These are phyloP conservation scores for Avena insularis DNA, from an alignment of 176 grass and related monocot species.

Conservation along the genomic window DNA sequence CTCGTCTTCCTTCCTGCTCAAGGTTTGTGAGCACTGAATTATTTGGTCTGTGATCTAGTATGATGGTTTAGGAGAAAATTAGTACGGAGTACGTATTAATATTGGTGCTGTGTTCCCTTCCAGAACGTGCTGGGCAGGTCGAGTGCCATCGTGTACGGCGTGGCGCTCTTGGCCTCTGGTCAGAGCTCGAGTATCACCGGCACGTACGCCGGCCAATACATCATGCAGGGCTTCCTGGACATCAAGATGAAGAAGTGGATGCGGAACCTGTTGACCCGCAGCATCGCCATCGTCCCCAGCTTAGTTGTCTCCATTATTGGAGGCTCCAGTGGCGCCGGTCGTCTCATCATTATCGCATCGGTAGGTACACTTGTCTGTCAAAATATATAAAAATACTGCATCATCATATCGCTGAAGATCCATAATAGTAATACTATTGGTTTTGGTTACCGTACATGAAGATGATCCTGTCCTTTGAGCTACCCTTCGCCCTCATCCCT, in stretches of 20 bases:
- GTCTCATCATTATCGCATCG: conserved; percentile 86
- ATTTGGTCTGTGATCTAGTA: neutral
- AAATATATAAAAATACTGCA: neutral
- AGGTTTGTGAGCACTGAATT: conserved; percentile 40
- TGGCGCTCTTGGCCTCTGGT: conserved; percentile 87
- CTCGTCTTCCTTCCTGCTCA: conserved; percentile 84
- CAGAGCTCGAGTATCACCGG: conserved; percentile 96
- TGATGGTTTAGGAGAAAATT: neutral
- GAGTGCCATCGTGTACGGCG: conserved; percentile 76
- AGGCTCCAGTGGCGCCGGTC: conserved; percentile 73
- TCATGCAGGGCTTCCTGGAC: conserved; percentile 98
- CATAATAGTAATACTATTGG: neutral
- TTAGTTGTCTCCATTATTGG: conserved; percentile 69
- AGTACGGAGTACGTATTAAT: neutral
- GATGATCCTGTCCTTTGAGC: conserved; percentile 93
- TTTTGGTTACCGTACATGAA: conserved; percentile 34
- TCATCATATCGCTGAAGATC: neutral
- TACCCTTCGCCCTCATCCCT: conserved; percentile 90
- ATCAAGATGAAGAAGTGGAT: conserved; percentile 90
- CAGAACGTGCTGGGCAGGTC: conserved; percentile 93
- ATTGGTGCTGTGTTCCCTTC: conserved; percentile 8
- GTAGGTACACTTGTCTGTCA: conserved; percentile 38
- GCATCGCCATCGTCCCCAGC: conserved; percentile 74
- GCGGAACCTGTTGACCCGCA: conserved; percentile 88
- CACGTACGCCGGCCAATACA: conserved; percentile 90